Evolutionary conservation across 1,284 basidiomycete species (phyloP), one percentile per base, ranked within the genome.

Genomic region (Meira nashicola): DNA sequence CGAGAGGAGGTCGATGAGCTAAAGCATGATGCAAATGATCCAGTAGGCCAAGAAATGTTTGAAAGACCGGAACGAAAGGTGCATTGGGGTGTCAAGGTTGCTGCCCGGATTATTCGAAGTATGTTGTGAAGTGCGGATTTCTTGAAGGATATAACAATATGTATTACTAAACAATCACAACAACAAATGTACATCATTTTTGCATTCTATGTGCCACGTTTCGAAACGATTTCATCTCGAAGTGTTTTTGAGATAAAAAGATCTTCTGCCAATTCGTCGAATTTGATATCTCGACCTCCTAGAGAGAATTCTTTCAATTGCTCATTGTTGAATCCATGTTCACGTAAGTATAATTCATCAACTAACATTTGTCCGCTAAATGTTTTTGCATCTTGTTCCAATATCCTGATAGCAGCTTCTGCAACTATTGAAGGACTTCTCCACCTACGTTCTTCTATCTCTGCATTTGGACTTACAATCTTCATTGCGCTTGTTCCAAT

Each of bases 41-140:
- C 63, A 14, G 83, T 84, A 0, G 80, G 81, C 14, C 77, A 78
- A 39, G 63, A 68, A 39, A 80, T 82, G 7, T 85, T 84, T 78
- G 68, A 66, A 40, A 56, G 72, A 55, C 67, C 77, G 9, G 83
- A 86, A 53, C 83, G 92, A 65, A 81, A 81, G 39, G 89, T 95
- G 19, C 83, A 87, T 41, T 82, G 83, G 74, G 83, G 85, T 1
- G 78, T 79, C 2, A 70, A 55, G n/a, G 44, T 77, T 9, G 67
- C 74, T 38, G 69, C 74, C 2, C 62, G 65, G 52, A 61, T 75
- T 14, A 57, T 78, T 10, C 67, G 67, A 47, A 66, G 66, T 33
- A 73, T 74, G 68, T 59, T 76, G 5, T 75, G 57, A 65, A 25
- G 14, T 44, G 17, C n/a, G n/a, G n/a, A n/a, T n/a, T n/a, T n/a